phyloP scores from a whole-genome alignment of 177 flowering plant species.

The Telopea speciosissima region DNA sequence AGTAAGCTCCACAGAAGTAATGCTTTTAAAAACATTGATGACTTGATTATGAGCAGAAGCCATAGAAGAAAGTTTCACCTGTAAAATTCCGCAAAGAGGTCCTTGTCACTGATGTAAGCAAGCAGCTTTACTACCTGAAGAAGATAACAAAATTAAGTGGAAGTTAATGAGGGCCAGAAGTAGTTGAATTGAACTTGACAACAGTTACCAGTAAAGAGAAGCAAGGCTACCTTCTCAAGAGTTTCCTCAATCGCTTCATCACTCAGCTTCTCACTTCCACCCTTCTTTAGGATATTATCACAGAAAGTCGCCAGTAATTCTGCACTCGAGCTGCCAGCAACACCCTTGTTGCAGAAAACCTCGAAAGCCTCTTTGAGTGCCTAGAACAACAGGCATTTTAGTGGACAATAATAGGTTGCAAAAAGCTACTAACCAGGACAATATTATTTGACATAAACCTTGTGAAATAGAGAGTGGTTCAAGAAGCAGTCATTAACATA shows the following conservation, averaged over 20 bases:
- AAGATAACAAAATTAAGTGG: slow-evolving; percentile 2
- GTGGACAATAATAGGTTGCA: neutral
- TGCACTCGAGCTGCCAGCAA: slow-evolving; percentile 94
- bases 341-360: slow-evolving; percentile 91
- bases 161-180: neutral
- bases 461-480: slow-evolving; percentile 87
- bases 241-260: slow-evolving; percentile 99
- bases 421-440: neutral
- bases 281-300: slow-evolving; percentile 94
- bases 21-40: neutral
- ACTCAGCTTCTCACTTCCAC: slow-evolving; percentile 95
- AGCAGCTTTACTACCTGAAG: slow-evolving; percentile 89
- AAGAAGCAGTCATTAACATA: slow-evolving; percentile 79
- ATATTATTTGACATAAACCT: slow-evolving; percentile 44
- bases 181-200: neutral
- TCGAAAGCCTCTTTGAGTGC: slow-evolving; percentile 97
- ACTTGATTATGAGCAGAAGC: neutral
- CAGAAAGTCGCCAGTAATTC: slow-evolving; percentile 94
- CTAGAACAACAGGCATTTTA: slow-evolving; percentile 25
- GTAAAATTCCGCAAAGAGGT: slow-evolving; percentile 90
- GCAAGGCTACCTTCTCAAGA: slow-evolving; percentile 66
- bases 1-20: neutral
- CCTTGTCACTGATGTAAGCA: slow-evolving; percentile 93
- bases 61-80: slow-evolving; percentile 35
- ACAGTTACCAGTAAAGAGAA: neutral